Conservation (phyloP, 371 early-diverging fungal species). For the Actinomortierella wolfii region DNA sequence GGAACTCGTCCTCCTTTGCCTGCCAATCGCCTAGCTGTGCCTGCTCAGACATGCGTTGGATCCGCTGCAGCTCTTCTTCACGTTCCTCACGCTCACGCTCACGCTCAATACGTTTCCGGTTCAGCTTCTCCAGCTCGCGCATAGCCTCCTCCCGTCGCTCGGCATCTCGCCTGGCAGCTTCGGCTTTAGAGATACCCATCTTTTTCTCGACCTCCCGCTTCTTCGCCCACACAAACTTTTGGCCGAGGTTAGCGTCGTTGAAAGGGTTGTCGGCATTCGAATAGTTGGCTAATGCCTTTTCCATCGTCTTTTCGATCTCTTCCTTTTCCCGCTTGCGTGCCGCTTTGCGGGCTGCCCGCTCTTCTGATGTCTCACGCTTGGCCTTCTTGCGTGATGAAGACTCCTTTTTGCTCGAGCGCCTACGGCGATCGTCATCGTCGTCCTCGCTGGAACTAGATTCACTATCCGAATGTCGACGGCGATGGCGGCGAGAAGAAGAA, state of each 20-base stretch:
- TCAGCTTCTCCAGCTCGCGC: conserved; percentile 81
- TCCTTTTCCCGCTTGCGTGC: conserved; percentile 40
- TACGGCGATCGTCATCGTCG: conserved; percentile 17
- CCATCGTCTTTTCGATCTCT: conserved; percentile 29
- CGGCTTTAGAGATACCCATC: conserved; percentile 58
- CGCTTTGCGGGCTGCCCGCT: conserved; percentile 30
- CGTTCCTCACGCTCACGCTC: conserved; percentile 81
- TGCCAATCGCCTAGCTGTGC: conserved; percentile 96
- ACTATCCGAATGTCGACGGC: conserved; percentile 13
- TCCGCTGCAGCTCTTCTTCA: conserved; percentile 77
- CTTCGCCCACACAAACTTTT: conserved; percentile 92
- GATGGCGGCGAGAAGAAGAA: conserved; percentile 3
- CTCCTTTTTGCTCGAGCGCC: conserved; percentile 25
- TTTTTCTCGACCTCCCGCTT: conserved; percentile 78
- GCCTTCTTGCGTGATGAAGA: conserved; percentile 17
- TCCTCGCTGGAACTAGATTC: conserved; percentile 4
- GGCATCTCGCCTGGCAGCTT: conserved; percentile 63
- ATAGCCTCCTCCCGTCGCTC: conserved; percentile 71
- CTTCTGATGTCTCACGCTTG: conserved; percentile 38
- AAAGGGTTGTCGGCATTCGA: conserved; percentile 82
- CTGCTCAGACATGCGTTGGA: conserved; percentile 81
- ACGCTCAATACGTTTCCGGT: conserved; percentile 77
- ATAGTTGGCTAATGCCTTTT: conserved; percentile 52
- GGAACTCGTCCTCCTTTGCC: conserved; percentile 88
- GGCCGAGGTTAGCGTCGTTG: conserved; percentile 77